Percentiles rank a stretch among this genome's conserved stretches.
Conservation (phyloP, 2,329 filamentous ascomycete species). For the Ascochyta koolunga region DNA sequence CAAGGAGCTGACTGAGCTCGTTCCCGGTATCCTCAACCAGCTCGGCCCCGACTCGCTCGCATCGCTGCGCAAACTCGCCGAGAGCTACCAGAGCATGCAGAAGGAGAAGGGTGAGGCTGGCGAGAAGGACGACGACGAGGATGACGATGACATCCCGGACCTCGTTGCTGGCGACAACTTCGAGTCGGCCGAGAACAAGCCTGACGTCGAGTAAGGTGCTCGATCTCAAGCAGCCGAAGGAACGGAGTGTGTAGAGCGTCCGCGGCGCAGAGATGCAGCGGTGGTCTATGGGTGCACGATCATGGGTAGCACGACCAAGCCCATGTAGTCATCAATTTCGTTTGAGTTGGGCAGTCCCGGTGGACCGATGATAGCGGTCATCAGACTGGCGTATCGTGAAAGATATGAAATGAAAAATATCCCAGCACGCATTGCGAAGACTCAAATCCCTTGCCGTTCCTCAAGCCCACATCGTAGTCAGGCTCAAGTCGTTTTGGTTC, state of each 20-base stretch:
- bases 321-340: constrained; percentile 28
- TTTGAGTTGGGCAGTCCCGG: constrained; percentile 33
- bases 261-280: constrained; percentile 26
- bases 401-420: constrained; percentile 46
- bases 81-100: constrained; percentile 99
- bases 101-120: constrained; percentile 83
- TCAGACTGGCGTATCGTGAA: constrained; percentile 43
- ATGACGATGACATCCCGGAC: constrained; percentile 91
- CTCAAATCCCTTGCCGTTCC: too few relatives aligned
- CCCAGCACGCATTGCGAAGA: constrained; percentile 28
- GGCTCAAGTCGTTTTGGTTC: too few relatives aligned
- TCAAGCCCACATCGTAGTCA: too few relatives aligned
- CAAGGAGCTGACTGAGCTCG: constrained; percentile 99
- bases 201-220: constrained; percentile 76
- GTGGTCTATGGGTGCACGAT: constrained; percentile 20
- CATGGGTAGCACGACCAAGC: constrained; percentile 10
- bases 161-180: constrained; percentile 98
- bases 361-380: constrained; percentile 35
- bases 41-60: constrained; percentile 97
- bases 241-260: constrained; percentile 26
- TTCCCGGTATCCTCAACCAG: constrained; percentile 99
- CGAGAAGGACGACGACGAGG: constrained; percentile 67
- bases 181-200: constrained; percentile 69
- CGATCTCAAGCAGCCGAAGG: constrained; percentile 14
- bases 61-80: constrained; percentile 95